A percentile compares a stretch with the other conserved stretches of the same genome.
Evolutionary conservation across 2,329 filamentous ascomycete species (phyloP).

Genomic region (Alternaria ventricosa): DNA sequence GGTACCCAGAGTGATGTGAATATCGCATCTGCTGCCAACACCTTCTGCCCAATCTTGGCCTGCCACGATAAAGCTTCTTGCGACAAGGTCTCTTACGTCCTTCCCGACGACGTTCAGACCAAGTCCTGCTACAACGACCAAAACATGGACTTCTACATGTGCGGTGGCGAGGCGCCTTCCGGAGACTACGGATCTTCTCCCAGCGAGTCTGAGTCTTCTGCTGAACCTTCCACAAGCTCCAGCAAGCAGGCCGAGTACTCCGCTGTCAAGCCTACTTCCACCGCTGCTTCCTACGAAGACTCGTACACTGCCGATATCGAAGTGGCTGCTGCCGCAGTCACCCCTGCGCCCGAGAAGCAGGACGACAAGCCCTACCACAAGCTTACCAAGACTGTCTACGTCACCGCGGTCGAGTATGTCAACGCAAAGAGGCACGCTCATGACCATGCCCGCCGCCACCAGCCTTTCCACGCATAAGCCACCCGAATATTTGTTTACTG

Average conservation of each 20-base stretch:
- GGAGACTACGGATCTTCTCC: conserved; percentile 19
- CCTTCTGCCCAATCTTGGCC: conserved; percentile 42
- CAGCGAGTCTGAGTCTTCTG: conserved; percentile 4
- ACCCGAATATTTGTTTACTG: conserved; percentile 21
- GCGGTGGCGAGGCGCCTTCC: conserved; percentile 36
- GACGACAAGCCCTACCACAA: conserved; percentile 8
- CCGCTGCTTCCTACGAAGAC: conserved; percentile 7
- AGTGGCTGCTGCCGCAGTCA: conserved; percentile 32
- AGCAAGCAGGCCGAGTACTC: conserved; percentile 3
- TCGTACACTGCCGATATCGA: conserved; percentile 20
- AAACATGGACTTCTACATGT: conserved; percentile 45
- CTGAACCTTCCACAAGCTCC: conserved; percentile 4
- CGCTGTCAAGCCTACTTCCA: conserved; percentile 17
- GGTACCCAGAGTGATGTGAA: conserved; percentile 19
- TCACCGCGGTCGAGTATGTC: conserved; percentile 39
- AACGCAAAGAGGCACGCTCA: conserved; percentile 46
- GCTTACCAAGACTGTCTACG: conserved; percentile 39
- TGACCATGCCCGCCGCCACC: conserved; percentile 37
- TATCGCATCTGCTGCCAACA: conserved; percentile 28
- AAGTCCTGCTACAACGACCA: conserved; percentile 37
- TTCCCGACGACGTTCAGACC: conserved; percentile 42
- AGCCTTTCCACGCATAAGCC: conserved; percentile 42
- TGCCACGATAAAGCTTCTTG: conserved; percentile 30
- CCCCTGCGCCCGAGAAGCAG: conserved; percentile 23
- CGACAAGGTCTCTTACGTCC: conserved; percentile 41